These are phyloP conservation scores for Inosperma sp. DNA, from an alignment of 768 basidiomycete species.

Conservation along the genomic window DNA sequence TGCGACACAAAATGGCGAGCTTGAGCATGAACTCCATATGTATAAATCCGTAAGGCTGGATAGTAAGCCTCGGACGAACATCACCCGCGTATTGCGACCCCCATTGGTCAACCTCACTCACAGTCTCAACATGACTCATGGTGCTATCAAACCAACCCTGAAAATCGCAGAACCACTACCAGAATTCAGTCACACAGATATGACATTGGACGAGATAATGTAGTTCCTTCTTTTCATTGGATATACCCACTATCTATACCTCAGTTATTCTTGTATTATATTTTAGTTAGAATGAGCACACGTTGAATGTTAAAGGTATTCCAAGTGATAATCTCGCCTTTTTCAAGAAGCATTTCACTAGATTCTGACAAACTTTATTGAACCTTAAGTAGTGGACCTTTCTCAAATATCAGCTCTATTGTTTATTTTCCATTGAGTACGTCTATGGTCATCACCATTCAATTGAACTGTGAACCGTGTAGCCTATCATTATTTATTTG, in stretches of 20 bases:
- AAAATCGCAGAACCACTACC: not conserved
- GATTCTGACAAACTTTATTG: no score
- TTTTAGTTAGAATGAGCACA: no score
- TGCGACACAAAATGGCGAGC: conserved; percentile 39
- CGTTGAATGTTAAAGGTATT: no score
- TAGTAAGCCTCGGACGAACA: conserved; percentile 49
- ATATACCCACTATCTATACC: not conserved
- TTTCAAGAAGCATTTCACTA: no score
- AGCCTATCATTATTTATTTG: no score
- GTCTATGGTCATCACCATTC: no score
- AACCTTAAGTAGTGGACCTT: no score
- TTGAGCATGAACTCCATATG: conserved; percentile 51
- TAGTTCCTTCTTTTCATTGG: conserved; percentile 7
- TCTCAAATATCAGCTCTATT: no score
- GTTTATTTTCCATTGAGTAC: no score
- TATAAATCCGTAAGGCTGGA: conserved; percentile 54
- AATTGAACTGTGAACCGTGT: no score
- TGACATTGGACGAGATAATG: conserved; percentile 48
- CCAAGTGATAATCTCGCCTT: no score
- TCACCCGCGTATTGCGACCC: conserved; percentile 47
- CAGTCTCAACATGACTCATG: conserved; percentile 32
- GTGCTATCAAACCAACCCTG: not conserved
- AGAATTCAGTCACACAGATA: conserved; percentile 41
- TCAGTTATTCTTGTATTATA: not conserved
- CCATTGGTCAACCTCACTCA: conserved; percentile 44